phyloP scores from a whole-genome alignment of 2,329 filamentous ascomycete genomes.

The Cladosporium phlei region DNA sequence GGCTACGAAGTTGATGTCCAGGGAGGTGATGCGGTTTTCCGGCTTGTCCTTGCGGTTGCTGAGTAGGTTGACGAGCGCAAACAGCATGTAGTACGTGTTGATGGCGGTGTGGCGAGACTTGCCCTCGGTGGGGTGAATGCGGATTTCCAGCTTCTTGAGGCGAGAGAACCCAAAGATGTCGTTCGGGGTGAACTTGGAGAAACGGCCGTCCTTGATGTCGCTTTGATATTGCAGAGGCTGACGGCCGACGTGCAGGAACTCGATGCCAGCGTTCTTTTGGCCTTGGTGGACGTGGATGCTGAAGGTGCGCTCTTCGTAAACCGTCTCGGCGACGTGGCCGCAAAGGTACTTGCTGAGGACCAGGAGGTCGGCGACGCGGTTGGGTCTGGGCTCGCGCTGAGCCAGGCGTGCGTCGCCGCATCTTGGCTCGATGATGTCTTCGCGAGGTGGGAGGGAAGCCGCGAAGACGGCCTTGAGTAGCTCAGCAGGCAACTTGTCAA shows the following conservation, averaged over 20 bases:
- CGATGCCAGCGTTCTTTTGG: constrained; percentile 24
- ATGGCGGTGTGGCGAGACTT: constrained; percentile 20
- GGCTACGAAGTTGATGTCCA: constrained; percentile 23
- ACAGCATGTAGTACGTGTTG: constrained; percentile 29
- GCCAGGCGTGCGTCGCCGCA: constrained; percentile 14
- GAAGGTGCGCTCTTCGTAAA: constrained; percentile 30
- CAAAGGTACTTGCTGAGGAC: constrained; percentile 22
- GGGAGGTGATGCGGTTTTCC: constrained; percentile 18
- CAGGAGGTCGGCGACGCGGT: constrained; percentile 24
- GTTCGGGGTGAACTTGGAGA: constrained; percentile 23
- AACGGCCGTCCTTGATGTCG: constrained; percentile 22
- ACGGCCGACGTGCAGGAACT: constrained; percentile 28
- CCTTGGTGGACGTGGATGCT: constrained; percentile 29
- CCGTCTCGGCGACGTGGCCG: constrained; percentile 17
- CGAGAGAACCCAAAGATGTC: constrained; percentile 25
- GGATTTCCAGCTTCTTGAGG: constrained; percentile 27
- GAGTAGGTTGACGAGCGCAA: constrained; percentile 24
- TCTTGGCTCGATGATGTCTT: constrained; percentile 15
- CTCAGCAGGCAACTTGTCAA: constrained; percentile 20
- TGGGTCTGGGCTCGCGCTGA: neutral
- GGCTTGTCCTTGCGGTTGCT: constrained; percentile 16
- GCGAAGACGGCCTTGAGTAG: constrained; percentile 20
- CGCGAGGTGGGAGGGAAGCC: constrained; percentile 15
- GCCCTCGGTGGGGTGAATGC: constrained; percentile 20
- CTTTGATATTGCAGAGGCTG: constrained; percentile 29